Evolutionary conservation across 768 basidiomycete genomes (phyloP).

Genomic region (Leucocoprinus sp.): DNA sequence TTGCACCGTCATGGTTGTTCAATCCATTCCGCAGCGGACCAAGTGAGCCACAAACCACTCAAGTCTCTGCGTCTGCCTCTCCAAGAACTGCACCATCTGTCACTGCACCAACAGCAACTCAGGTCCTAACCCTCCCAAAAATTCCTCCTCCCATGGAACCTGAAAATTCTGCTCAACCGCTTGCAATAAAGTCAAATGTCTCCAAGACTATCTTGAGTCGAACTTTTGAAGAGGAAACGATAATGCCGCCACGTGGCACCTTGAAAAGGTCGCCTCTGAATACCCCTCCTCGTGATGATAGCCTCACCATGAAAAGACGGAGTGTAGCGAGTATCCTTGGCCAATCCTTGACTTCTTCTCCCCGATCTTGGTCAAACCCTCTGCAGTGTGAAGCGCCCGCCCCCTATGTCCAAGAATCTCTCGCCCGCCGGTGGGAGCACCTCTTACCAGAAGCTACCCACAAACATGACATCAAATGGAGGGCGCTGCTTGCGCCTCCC

Average conservation of each 20-base stretch:
- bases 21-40: constrained; percentile 61
- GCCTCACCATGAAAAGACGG: constrained; percentile 47
- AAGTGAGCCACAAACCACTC: constrained; percentile 55
- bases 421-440: constrained; percentile 90
- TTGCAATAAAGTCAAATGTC: constrained; percentile 34
- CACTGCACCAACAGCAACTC: constrained; percentile 28
- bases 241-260: constrained; percentile 36
- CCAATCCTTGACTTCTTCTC: constrained; percentile 38
- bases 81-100: constrained; percentile 20
- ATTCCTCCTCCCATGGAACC: constrained; percentile 17
- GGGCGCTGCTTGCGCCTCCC: constrained; percentile 72
- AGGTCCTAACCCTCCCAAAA: constrained; percentile 22
- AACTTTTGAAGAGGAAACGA: constrained; percentile 51
- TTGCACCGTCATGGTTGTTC: constrained; percentile 73
- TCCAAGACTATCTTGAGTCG: constrained; percentile 39
- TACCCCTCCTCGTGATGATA: constrained; percentile 67
- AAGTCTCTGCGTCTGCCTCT: constrained; percentile 43
- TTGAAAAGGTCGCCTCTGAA: constrained; percentile 56
- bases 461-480: constrained; percentile 91
- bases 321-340: constrained; percentile 31
- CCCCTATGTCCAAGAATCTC: constrained; percentile 55
- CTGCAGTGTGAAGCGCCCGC: constrained; percentile 51
- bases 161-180: constrained; percentile 28
- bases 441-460: constrained; percentile 63
- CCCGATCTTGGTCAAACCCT: constrained; percentile 50